Evolutionary conservation across 768 basidiomycete genomes (phyloP).

Genomic region (Baorangia bicolor): DNA sequence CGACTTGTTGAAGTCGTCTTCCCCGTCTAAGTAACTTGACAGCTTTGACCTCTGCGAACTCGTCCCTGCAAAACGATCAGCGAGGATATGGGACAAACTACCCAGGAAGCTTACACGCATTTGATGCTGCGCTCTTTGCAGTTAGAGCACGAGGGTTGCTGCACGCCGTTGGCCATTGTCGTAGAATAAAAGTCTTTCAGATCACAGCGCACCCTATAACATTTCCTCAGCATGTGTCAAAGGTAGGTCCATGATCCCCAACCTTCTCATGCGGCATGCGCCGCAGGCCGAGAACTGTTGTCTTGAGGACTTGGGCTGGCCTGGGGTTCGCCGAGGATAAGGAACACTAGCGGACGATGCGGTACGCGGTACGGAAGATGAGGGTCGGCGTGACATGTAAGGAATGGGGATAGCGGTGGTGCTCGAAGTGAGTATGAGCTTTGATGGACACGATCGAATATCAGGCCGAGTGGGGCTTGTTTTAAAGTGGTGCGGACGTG

Average conservation of each 20-base stretch:
- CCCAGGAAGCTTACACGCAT: conserved; percentile 76
- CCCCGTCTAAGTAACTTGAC: conserved; percentile 82
- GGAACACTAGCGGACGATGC: conserved; percentile 30
- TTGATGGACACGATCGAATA: conserved; percentile 28
- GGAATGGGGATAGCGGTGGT: conserved; percentile 15
- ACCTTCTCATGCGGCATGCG: conserved; percentile 89
- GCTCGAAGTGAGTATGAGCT: neutral
- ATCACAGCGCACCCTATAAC: conserved; percentile 82
- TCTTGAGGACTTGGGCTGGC: conserved; percentile 72
- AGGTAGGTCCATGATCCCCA: conserved; percentile 8
- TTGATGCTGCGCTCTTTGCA: conserved; percentile 86
- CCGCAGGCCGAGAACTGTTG: conserved; percentile 94
- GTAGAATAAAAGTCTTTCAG: conserved; percentile 75
- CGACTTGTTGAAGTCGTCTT: conserved; percentile 78
- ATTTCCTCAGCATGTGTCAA: neutral
- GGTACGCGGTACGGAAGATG: conserved; percentile 35
- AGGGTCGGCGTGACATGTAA: conserved; percentile 60
- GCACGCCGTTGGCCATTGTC: conserved; percentile 41
- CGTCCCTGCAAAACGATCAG: conserved; percentile 56
- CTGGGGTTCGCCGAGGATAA: conserved; percentile 47
- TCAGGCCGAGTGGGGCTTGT: conserved; percentile 15
- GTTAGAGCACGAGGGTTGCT: conserved; percentile 71
- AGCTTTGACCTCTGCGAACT: conserved; percentile 88
- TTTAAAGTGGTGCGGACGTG: conserved; percentile 26
- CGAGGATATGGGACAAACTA: neutral